phyloP scores from a whole-genome alignment of 139 green algal genomes.

The Picochlorum sp. region DNA sequence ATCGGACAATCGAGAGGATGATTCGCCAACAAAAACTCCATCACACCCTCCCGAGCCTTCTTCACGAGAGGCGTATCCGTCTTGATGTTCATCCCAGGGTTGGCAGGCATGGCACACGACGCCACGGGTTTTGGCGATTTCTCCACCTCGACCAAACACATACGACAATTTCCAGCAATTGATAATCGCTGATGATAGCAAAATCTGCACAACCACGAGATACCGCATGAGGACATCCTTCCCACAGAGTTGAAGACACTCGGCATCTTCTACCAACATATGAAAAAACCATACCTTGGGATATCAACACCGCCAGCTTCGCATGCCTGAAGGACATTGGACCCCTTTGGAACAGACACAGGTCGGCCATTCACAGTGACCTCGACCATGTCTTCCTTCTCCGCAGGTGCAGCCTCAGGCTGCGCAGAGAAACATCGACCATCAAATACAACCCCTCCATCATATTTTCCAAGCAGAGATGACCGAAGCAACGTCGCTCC shows the following conservation, averaged over 20 bases:
- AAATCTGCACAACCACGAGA: conserved; percentile 57
- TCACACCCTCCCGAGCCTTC: conserved; percentile 97
- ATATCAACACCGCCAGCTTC: conserved; percentile 92
- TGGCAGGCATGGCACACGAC: conserved; percentile 94
- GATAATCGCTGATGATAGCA: conserved; percentile 98
- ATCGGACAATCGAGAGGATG: conserved; percentile 99
- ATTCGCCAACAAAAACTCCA: conserved; percentile 99
- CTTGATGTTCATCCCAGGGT: conserved; percentile 94
- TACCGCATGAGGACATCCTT: not conserved
- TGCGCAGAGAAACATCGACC: conserved; percentile 9
- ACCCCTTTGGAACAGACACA: conserved; percentile 76
- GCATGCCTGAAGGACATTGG: conserved; percentile 88
- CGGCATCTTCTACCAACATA: not conserved
- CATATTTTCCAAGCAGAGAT: too few species aligned
- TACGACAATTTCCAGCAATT: conserved; percentile 97
- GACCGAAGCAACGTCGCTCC: too few species aligned
- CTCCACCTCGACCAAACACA: conserved; percentile 98
- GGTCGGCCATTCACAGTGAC: conserved; percentile 79
- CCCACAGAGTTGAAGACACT: not conserved
- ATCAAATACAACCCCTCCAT: not conserved
- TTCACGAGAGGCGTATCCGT: conserved; percentile 92
- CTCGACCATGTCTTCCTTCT: conserved; percentile 57
- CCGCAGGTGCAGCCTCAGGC: conserved; percentile 11
- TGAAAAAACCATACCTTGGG: conserved; percentile 50
- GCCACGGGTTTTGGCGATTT: conserved; percentile 95